phyloP scores from a whole-genome alignment of 148 eudicot genomes.

The Heliosperma pusillum region DNA sequence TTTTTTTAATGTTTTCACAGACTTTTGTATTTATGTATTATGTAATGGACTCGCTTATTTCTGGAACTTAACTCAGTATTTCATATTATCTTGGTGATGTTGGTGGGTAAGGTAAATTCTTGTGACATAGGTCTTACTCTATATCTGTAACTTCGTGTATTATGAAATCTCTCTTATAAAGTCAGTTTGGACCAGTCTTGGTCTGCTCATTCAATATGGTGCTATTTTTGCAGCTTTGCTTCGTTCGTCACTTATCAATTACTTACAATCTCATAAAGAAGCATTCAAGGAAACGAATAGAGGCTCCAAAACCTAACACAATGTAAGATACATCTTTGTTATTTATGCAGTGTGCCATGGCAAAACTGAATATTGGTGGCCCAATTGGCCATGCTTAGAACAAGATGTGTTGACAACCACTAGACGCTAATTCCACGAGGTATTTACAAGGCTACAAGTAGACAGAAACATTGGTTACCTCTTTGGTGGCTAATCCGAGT shows the following conservation, averaged over 20 bases:
- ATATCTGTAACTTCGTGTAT: background rate
- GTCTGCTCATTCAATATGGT: constrained; percentile 24
- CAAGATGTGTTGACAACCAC: background rate
- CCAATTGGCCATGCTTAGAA: background rate
- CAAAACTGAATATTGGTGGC: background rate
- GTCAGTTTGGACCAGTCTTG: background rate
- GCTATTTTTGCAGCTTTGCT: constrained; percentile 47
- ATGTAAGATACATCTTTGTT: constrained; percentile 34
- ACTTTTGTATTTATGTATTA: background rate
- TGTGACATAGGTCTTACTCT: background rate
- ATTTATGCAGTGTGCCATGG: background rate
- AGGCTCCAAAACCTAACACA: constrained; percentile 29
- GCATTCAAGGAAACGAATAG: constrained; percentile 30
- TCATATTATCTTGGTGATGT: background rate
- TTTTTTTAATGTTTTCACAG: background rate
- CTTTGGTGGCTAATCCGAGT: background rate
- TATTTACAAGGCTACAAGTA: background rate
- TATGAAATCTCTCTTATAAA: background rate
- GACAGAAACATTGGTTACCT: background rate
- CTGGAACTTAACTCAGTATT: background rate
- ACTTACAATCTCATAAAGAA: constrained; percentile 40
- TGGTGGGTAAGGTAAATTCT: background rate
- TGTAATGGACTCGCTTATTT: background rate
- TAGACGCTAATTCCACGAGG: background rate
- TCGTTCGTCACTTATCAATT: constrained; percentile 49